Base-by-base conservation (phyloP, 116 monocot species). In the Dioscorea cayenensis region DNA sequence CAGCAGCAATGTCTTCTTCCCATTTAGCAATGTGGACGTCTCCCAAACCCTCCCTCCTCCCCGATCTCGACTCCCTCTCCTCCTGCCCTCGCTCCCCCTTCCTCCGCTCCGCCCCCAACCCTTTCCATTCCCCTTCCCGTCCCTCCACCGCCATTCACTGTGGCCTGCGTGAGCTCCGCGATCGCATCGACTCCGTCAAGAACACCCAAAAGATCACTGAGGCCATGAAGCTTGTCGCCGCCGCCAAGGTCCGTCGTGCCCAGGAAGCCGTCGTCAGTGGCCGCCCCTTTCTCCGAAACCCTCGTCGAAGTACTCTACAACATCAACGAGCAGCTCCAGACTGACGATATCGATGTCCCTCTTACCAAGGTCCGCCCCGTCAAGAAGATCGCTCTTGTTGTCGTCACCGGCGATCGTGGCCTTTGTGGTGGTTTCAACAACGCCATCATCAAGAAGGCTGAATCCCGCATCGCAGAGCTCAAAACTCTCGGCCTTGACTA, bases 191-290 rank as follows among this genome's bases (percentile, higher is more conserved):
- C 49, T 95, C 95, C 13, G 95, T 95, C 8, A 85, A 84, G 67
- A 92, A 92, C 81, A 95, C 92, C 23, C 86, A 95, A 72, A 95
- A 95, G 87, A 95, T 95, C 76, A 92, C 95, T 25, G 95, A 95
- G 76, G 95, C 95, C 65, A 95, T 95, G 95, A 95, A 95, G 85
- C 92, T 95, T 20, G 92, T 95, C 50, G 92, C 95, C 25, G 95
- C 95, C n/a, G 95, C 95, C 76, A 92, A 92, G 79, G 89, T 95
- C 49, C 78, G 92, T 7, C 89, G 92, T 11, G 95, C 95, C 8
- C 95, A 92, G 80, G 87, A 91, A 69, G 95, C 95, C 66, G 95
- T 95, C 36, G 89, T 95, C 66, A 82, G 84, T 38, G 83, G 85
- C 37, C 84, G 95, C 23, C 95, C n/a, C 95, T 81, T 95, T 92